Conservation (phyloP, 306 rosid genomes). For the Gastrolobium villosum region DNA sequence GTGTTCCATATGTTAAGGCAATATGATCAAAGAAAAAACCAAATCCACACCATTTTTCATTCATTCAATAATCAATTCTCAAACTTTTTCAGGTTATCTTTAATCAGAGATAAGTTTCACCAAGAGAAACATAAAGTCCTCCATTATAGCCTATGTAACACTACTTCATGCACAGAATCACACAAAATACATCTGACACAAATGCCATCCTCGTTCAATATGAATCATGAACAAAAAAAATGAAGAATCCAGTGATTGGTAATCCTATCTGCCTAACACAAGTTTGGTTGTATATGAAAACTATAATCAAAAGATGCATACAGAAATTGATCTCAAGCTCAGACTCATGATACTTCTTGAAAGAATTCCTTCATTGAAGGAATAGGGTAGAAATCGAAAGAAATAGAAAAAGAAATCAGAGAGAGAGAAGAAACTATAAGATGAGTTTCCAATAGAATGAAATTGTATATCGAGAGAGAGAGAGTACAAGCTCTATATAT, state of each 20-base stretch:
- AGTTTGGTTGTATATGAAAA: not conserved
- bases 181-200: not conserved
- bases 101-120: not conserved
- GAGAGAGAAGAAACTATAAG: no score
- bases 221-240: not conserved
- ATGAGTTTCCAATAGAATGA: no score
- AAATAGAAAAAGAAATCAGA: no score
- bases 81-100: slow-evolving; percentile 2
- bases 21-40: slow-evolving; percentile 12
- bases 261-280: not conserved
- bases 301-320: not conserved
- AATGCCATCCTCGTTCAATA: not conserved
- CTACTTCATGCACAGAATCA: slow-evolving; percentile 10
- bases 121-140: not conserved
- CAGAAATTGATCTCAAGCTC: not conserved
- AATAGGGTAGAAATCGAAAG: no score
- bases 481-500: no score
- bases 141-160: not conserved
- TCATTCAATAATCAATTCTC: not conserved
- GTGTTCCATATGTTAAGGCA: slow-evolving; percentile 23
- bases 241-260: not conserved
- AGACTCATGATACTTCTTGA: not conserved
- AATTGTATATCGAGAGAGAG: no score
- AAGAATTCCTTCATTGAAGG: no score
- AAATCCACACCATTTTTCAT: slow-evolving; percentile 19